Evolutionary conservation across 2,329 filamentous ascomycete genomes (phyloP), one percentile per base, ranked within the genome.

Genomic region (Chaetomiaceae sp.): DNA sequence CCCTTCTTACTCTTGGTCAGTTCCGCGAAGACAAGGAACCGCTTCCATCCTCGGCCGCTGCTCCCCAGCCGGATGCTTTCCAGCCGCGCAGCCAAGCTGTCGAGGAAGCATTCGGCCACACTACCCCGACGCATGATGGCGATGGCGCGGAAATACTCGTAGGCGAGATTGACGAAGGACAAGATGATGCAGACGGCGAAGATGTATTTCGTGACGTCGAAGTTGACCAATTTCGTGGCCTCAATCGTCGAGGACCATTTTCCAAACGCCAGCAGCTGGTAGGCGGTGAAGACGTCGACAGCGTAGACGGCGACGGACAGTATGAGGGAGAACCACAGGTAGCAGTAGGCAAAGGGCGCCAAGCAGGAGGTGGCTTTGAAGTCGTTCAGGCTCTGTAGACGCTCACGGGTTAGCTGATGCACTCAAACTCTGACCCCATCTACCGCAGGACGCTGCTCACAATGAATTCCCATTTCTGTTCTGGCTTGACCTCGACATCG

Each of bases 391-490:
- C 68, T 79, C 68, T 68, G 42, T n/a, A 24, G 6, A 34, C 6
- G 29, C 20, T 15, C n/a, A n/a, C n/a, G 45, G 33, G 17, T 35
- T 11, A 35, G 33, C 33, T 35, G 4, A 11, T 3, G 15, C n/a
- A 5, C 3, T 35, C 33, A 17, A 17, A 19, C 10, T 19, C 12
- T n/a, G n/a, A 4, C 33, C 2, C 33, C 15, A 9, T 18, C 33
- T 19, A n/a, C n/a, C n/a, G n/a, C 15, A 8, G 2, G 15, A 18
- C 36, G 8, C 9, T 6, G 22, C 84, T 62, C 70, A 88, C 86
- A 63, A 97, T 90, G 64, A 90, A 95, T 60, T 90, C 87, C 91
- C 91, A 97, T 74, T 89, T 86, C 70, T 93, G 88, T 67, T 96
- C 91, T 50, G 86, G 82, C 53, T 79, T 75, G 52, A 91, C 76